These are phyloP conservation scores for Bipolaris cookei DNA, from an alignment of 2,329 filamentous ascomycete genomes.

Conservation along the genomic window DNA sequence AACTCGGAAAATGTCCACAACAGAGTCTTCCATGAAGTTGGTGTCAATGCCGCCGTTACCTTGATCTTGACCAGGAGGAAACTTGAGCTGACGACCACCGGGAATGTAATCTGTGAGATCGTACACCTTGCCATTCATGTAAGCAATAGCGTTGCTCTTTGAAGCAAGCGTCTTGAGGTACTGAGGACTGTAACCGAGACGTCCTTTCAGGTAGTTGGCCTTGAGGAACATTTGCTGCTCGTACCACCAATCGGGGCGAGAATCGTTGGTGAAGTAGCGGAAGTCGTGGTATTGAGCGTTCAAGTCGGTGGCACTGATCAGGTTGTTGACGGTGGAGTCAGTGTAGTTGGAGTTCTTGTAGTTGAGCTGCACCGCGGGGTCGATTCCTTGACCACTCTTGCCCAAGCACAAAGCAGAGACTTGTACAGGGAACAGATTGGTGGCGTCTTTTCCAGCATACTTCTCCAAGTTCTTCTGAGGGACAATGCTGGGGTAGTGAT, in stretches of 20 bases:
- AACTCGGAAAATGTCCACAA: constrained; percentile 78
- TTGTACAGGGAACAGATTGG: constrained; percentile 87
- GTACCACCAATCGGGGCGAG: constrained; percentile 87
- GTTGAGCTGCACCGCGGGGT: constrained; percentile 79
- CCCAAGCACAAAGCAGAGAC: constrained; percentile 91
- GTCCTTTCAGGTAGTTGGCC: constrained; percentile 82
- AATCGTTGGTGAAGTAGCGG: constrained; percentile 80
- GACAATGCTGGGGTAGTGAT: constrained; percentile 77
- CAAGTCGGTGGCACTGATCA: constrained; percentile 70
- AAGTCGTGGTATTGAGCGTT: constrained; percentile 93
- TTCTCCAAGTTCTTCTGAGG: constrained; percentile 69
- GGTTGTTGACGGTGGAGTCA: constrained; percentile 62
- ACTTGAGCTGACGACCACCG: constrained; percentile 72
- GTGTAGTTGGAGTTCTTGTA: constrained; percentile 80
- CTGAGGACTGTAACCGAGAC: constrained; percentile 78
- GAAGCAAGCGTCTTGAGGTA: constrained; percentile 76
- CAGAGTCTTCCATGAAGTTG: constrained; percentile 80
- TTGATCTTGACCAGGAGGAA: constrained; percentile 58
- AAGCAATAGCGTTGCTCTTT: constrained; percentile 72
- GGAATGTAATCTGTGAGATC: constrained; percentile 84
- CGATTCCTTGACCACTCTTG: constrained; percentile 65
- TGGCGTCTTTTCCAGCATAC: constrained; percentile 89
- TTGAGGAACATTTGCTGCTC: constrained; percentile 84
- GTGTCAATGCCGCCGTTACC: constrained; percentile 54
- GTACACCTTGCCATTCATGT: constrained; percentile 80